Base-by-base conservation (phyloP, 495 filamentous ascomycete species). In the Schizothecium vesticola region DNA sequence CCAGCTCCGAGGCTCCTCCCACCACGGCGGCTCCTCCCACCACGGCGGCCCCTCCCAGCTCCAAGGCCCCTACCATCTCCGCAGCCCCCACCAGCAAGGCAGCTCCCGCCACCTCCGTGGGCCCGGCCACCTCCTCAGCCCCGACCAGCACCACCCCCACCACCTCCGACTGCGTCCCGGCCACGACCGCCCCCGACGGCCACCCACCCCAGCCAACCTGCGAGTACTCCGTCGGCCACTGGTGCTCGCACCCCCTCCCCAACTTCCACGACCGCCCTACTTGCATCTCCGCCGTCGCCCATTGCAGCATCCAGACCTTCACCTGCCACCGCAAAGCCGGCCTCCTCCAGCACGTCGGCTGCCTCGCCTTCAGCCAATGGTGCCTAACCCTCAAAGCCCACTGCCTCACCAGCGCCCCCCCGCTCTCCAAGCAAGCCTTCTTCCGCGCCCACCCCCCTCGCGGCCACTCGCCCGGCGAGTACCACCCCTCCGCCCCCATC, bases 221-320 rank as follows among this genome's bases (percentile, higher is more conserved):
- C 72, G 83, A 85, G 62, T 84, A 83, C 73, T 76, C 78, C 64
- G 80, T 81, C 70, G 83, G 83, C 59, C 80, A 77, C 29, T 85
- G 83, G 83, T 85, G 83, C 75, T 80, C 80, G 12, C 72, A 73
- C n/a, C 80, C 81, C 6, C 63, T 85, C 12, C 82, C 83, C 31
- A 67, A 76, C 69, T 85, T 77, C 76, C 66, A 70, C n/a, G 80
- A 81, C 68, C 43, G 70, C 24, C 43, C 72, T 5, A 61, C 68
- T 31, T 85, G 83, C 74, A 73, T 75, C 59, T 57, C 43, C 1
- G 75, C 79, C 25, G 75, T 74, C 43, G 73, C 79, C 13, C 71
- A 72, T 43, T 85, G 83, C 73, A 62, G 67, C 12, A 67, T 84
- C 23, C 82, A 84, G 69, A 68, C 80, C 9, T 67, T 82, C n/a